phyloP scores from a whole-genome alignment of 345 rosid genomes.

The Salix exigua region DNA sequence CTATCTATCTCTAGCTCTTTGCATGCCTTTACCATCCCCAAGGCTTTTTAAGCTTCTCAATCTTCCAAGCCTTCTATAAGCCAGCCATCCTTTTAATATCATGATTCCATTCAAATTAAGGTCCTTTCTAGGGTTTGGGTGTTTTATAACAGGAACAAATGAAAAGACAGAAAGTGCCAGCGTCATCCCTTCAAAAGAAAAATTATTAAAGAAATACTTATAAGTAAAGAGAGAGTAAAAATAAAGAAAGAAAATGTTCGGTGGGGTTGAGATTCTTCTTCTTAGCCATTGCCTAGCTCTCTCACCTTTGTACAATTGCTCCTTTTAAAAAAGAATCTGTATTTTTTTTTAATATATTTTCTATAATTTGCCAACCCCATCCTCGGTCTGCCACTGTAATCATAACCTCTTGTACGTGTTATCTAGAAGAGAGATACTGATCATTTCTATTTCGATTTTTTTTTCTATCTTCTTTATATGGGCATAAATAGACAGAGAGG shows the following conservation, averaged over 20 bases:
- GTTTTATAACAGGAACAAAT: conserved; percentile 48
- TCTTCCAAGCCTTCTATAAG: conserved; percentile 6
- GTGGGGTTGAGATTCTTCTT: conserved; percentile 4
- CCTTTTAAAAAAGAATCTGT: no score
- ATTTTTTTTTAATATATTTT: background rate
- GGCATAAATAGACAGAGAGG: conserved; percentile 31
- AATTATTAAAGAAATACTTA: conserved; percentile 6
- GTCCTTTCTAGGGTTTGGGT: conserved; percentile 57
- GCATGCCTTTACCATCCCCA: conserved; percentile 11
- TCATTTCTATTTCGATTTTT: conserved; percentile 8
- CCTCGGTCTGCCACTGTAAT: conserved; percentile 55
- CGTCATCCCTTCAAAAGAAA: conserved; percentile 32
- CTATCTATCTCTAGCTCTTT: conserved; percentile 5
- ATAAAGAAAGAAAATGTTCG: background rate
- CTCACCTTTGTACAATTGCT: background rate
- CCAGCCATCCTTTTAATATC: conserved; percentile 29
- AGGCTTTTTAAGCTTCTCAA: conserved; percentile 20
- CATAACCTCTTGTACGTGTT: conserved; percentile 49
- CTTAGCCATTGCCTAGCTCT: background rate
- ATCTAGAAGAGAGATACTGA: conserved; percentile 23
- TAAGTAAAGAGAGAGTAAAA: conserved; percentile 1
- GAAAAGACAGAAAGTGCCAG: conserved; percentile 45
- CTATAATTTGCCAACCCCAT: conserved; percentile 19
- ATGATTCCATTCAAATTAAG: conserved; percentile 40
- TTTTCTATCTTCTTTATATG: conserved; percentile 18